These are phyloP conservation scores for Lagenidium giganteum DNA, from an alignment of 352 stramenopile genomes.

Conservation along the genomic window DNA sequence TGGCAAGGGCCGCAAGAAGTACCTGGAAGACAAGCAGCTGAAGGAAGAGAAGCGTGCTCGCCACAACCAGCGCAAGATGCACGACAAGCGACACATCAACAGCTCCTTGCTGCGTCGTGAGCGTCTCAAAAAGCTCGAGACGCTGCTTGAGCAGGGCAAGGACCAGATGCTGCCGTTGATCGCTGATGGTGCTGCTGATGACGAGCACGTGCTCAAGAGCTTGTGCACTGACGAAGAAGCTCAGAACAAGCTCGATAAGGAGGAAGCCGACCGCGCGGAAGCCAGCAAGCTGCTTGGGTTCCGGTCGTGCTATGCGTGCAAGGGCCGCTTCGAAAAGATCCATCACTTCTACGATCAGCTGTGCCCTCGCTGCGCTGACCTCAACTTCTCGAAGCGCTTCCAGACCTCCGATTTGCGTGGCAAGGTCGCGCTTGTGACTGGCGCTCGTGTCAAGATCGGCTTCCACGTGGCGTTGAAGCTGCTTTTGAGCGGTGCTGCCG, in stretches of 20 bases:
- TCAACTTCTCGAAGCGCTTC: conserved; percentile 94
- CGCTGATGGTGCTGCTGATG: conserved; percentile 81
- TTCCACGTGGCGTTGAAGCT: conserved; percentile 93
- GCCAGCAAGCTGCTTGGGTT: conserved; percentile 47
- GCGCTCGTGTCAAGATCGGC: conserved; percentile 95
- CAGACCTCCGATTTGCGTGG: conserved; percentile 82
- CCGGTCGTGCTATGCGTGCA: conserved; percentile 95
- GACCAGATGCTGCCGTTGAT: conserved; percentile 72
- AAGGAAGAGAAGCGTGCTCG: conserved; percentile 65
- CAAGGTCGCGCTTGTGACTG: conserved; percentile 91
- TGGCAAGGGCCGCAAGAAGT: conserved; percentile 66
- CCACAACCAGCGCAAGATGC: conserved; percentile 73
- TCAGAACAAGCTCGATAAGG: conserved; percentile 31
- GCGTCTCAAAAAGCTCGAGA: conserved; percentile 84
- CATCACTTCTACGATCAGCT: conserved; percentile 95
- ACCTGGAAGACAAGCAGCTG: conserved; percentile 70
- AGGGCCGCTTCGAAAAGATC: conserved; percentile 89
- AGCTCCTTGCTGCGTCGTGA: conserved; percentile 81
- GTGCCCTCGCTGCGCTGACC: conserved; percentile 88
- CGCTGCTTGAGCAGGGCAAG: conserved; percentile 75
- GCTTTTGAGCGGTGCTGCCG: conserved; percentile 83
- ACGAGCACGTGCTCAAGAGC: conserved; percentile 35
- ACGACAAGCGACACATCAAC: conserved; percentile 90
- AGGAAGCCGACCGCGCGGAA: conserved; percentile 32
- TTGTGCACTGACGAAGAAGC: conserved; percentile 23